Base-by-base conservation (phyloP, 768 basidiomycete genomes). In the Rhizopogon vulgaris region DNA sequence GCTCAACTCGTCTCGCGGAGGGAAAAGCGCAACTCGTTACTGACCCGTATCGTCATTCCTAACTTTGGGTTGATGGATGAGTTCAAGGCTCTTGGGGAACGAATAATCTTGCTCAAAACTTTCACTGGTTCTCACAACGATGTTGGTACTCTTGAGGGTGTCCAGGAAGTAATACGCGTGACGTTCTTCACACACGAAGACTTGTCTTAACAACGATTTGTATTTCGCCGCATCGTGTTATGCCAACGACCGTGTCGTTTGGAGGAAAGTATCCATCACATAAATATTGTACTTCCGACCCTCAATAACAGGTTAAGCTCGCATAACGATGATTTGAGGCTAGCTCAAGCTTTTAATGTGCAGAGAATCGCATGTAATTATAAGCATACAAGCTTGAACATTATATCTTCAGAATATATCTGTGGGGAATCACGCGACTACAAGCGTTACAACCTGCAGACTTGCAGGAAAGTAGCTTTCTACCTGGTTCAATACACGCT, bases 71-170 rank as follows among this genome's bases (percentile, higher is more conserved):
- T 70, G 6, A 64, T 84, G 41, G 75, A 83, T 52, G 74, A 79
- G 52, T 85, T 89, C 6, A 48, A 61, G 38, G 70, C 58, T 49
- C 72, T 64, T 17, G 72, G 66, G 48, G 64, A 76, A 41, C 78
- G 75, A 47, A 73, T 87, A 6, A 76, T 78, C 5, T 71, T 84
- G 48, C 66, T 87, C 39, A 79, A 80, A 67, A 81, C 81, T 1
- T 57, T 70, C 25, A 73, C 72, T 55, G 87, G 87, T 6, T 71
- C 71, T 0, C 87, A 90, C 60, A 76, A 80, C 52, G 71, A 73
- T 53, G 65, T 87, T 41, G 80, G 80, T 11, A 65, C 76, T 3
- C 68, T 80, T 30, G 85, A 89, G 54, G 87, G 86, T 7, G 78
- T 87, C 18, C 84, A 89, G 56, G 85, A 87, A 63, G 69, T 78